Percentiles rank a stretch among this genome's conserved stretches.
Conservation (phyloP, 2,329 filamentous ascomycete species). For the Cytospora paraplurivora region DNA sequence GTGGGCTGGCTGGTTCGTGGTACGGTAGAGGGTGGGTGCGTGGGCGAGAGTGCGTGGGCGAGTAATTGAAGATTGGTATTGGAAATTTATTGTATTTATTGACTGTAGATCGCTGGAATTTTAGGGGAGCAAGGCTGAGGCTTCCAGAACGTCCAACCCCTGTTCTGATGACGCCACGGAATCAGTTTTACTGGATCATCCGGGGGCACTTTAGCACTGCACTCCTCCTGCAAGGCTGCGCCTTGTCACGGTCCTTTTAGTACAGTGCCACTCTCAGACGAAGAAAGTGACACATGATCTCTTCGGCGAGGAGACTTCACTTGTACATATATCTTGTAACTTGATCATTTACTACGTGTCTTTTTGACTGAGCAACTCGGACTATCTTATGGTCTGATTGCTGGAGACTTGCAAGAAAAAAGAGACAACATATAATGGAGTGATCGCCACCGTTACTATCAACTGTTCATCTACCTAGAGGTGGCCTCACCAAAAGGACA, state of each 20-base stretch:
- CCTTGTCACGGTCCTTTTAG: background rate
- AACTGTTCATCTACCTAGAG: background rate
- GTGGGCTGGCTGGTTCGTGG: background rate
- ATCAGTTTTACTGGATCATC: slow-evolving; percentile 9
- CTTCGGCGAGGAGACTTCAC: background rate
- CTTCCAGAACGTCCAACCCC: slow-evolving; percentile 6
- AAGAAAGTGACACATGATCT: background rate
- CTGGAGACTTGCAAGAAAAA: no score
- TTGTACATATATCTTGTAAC: background rate
- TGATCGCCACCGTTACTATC: no score
- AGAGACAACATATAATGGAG: no score
- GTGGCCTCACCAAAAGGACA: background rate
- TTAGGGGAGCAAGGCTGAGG: slow-evolving; percentile 13
- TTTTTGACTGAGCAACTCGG: no score
- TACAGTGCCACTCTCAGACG: background rate
- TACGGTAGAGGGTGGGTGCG: background rate
- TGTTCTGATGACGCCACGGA: slow-evolving; percentile 20
- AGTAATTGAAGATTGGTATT: background rate
- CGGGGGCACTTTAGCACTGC: slow-evolving; percentile 14
- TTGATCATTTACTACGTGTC: no score
- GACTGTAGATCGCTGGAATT: background rate
- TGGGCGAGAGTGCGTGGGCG: background rate
- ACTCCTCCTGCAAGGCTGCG: slow-evolving; percentile 19
- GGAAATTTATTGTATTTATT: background rate
- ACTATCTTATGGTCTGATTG: no score